phyloP scores from a whole-genome alignment of 164 flowering plant genomes.

The Tinospora cordifolia region DNA sequence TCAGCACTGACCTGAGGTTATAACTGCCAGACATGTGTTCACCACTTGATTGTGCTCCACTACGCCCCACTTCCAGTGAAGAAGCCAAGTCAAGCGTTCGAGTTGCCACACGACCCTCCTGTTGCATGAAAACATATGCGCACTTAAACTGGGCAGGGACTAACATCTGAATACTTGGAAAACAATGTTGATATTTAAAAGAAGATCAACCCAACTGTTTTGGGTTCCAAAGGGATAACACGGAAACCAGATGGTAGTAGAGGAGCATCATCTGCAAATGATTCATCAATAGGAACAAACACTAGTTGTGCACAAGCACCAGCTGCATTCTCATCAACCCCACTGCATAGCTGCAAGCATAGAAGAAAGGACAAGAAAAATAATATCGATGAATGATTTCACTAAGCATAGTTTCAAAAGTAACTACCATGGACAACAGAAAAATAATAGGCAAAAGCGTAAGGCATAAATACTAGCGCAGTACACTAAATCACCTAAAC shows the following conservation, averaged over 20 bases:
- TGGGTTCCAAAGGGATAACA: conserved; percentile 66
- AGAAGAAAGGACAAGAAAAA: not conserved
- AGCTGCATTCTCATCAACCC: conserved; percentile 66
- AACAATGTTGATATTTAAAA: not conserved
- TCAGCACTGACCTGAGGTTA: conserved; percentile 56
- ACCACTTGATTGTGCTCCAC: conserved; percentile 36
- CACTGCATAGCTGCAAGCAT: conserved; percentile 64
- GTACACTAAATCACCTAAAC: too few species aligned
- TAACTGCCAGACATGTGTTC: conserved; percentile 31
- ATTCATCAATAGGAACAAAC: conserved; percentile 81
- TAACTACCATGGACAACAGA: not conserved
- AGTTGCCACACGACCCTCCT: conserved; percentile 47
- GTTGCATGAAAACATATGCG: conserved; percentile 5
- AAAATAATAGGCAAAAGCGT: too few species aligned
- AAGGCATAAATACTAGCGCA: too few species aligned
- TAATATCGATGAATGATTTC: not conserved
- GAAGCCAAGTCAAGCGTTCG: conserved; percentile 83
- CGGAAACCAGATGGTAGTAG: conserved; percentile 82
- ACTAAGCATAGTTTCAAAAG: not conserved
- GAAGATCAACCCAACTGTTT: conserved; percentile 38
- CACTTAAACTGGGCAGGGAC: not conserved
- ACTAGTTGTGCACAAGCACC: conserved; percentile 83
- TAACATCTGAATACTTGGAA: not conserved
- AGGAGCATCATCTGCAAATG: conserved; percentile 77
- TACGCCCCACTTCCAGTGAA: conserved; percentile 60